phyloP scores from a whole-genome alignment of 257 asterid genomes.

The Primulina huaijiensis region DNA sequence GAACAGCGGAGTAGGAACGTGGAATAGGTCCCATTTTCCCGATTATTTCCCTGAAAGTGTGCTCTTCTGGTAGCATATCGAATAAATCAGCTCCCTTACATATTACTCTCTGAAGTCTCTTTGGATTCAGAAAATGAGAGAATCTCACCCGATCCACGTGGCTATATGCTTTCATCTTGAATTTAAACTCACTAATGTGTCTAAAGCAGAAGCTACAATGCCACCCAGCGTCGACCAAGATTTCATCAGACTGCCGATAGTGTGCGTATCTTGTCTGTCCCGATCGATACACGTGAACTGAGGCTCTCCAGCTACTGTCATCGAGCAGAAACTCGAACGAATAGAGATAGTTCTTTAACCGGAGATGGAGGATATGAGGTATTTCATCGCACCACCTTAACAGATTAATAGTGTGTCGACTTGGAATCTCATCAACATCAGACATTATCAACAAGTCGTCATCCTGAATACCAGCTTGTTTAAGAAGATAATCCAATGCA shows the following conservation, averaged over 20 bases:
- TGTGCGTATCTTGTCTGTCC: conserved; percentile 80
- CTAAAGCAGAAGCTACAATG: conserved; percentile 94
- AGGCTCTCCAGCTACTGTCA: conserved; percentile 87
- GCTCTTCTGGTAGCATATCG: conserved; percentile 91
- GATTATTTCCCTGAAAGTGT: conserved; percentile 75
- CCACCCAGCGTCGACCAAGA: conserved; percentile 89
- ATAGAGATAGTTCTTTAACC: conserved; percentile 67
- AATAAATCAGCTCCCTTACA: conserved; percentile 82
- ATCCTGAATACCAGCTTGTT: conserved; percentile 75
- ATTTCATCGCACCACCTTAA: conserved; percentile 82
- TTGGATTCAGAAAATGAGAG: conserved; percentile 71
- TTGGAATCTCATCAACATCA: conserved; percentile 87
- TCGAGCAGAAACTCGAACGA: conserved; percentile 74
- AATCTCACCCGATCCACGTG: conserved; percentile 78
- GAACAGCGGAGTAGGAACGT: conserved; percentile 83
- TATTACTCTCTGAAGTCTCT: conserved; percentile 68
- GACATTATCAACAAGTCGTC: conserved; percentile 88
- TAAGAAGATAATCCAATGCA: conserved; percentile 67
- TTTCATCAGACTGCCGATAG: conserved; percentile 61
- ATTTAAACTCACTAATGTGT: conserved; percentile 58
- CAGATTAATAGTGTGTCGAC: conserved; percentile 66
- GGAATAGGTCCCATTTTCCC: conserved; percentile 85
- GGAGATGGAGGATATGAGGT: conserved; percentile 73
- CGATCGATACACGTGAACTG: conserved; percentile 59
- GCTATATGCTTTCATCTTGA: conserved; percentile 95